Evolutionary conservation across 164 flowering plant genomes (phyloP), one percentile per base, ranked within the genome.

Genomic region (Sextonia rubra): DNA sequence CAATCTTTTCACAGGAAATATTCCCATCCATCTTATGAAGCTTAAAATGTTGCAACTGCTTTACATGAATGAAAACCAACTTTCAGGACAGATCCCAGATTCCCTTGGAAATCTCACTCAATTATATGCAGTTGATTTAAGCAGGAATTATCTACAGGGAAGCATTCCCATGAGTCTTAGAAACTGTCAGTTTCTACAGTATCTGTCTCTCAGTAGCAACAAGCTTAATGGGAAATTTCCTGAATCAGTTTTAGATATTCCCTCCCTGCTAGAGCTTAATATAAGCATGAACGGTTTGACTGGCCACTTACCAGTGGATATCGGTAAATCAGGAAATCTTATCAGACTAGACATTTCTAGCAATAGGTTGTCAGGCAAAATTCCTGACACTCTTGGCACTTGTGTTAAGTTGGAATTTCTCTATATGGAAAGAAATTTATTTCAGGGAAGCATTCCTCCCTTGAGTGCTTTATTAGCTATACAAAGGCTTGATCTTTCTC

Each of bases 71-170:
- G 60, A 12, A 15, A 48, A 80, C 60, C 22, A 49, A 24, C 60
- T 85, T 3, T 79, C 80, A 4, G 79, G 86, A 3, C 0, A 18
- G 18, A 82, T 85, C 37, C 82, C 85, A 3, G 22, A 37, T 12
- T 74, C 82, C 18, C 3, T 85, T 1, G 80, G 86, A 15, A 82
- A 83, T 64, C 29, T 80, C 2, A 71, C 80, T 4, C 20, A 6
- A 32, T 64, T 85, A 23, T 24, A 4, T 1, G 47, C 4, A 7
- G 75, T 83, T n/a, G 15, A 12, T 9, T 14, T 83, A 49, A 52
- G 60, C 0, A 56, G 26, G 3, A 85, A 85, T 25, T 60, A n/a
- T 8, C 30, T 83, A 1, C 30, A 49, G 3, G 83, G 85, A 49
- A 72, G 67, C 49, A 74, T 85, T 25, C 87, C 87, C 11, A 3